A percentile compares a stretch with the other conserved stretches of the same genome.
phyloP scores from a whole-genome alignment of 2,329 filamentous ascomycete genomes.

The Tolypocladium guangdongense region DNA sequence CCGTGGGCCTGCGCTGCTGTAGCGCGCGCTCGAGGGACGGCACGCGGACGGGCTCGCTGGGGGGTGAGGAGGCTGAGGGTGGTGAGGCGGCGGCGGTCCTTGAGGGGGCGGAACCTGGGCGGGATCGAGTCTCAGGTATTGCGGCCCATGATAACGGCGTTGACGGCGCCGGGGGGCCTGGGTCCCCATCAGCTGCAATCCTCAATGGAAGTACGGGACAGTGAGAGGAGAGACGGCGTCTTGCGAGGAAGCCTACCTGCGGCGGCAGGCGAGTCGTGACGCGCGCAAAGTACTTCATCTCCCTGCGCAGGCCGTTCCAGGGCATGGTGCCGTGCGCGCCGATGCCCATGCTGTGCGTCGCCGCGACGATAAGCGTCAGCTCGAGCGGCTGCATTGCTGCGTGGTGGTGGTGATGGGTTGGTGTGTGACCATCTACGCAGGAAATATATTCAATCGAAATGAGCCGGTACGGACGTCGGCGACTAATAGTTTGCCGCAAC shows the following conservation, averaged over 20 bases:
- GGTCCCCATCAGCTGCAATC: too few species aligned
- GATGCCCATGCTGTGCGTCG: conserved; percentile 84
- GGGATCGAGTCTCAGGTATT: conserved; percentile 96
- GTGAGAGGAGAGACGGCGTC: too few species aligned
- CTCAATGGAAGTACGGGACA: too few species aligned
- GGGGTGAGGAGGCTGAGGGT: too few species aligned
- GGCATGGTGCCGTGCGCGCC: conserved; percentile 69
- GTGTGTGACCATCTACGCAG: too few species aligned
- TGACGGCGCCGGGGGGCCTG: conserved; percentile 31
- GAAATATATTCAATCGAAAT: too few species aligned
- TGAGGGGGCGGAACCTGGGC: conserved; percentile 63
- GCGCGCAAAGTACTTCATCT: conserved; percentile 92
- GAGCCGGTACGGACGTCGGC: too few species aligned
- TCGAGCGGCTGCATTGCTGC: conserved; percentile 39
- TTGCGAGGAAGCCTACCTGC: conserved; percentile 19
- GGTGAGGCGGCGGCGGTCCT: too few species aligned
- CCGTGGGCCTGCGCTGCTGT: conserved; percentile 29
- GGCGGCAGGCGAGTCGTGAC: conserved; percentile 61
- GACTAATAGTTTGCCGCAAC: too few species aligned
- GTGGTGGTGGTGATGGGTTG: too few species aligned
- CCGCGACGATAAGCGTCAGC: conserved; percentile 87
- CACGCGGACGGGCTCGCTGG: conserved; percentile 41
- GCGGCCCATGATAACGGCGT: conserved; percentile 91
- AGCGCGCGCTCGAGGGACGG: conserved; percentile 49
- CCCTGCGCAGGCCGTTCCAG: conserved; percentile 78